These are phyloP conservation scores for Schizopora paradoxa DNA, from an alignment of 1,284 basidiomycete species.

Conservation along the genomic window DNA sequence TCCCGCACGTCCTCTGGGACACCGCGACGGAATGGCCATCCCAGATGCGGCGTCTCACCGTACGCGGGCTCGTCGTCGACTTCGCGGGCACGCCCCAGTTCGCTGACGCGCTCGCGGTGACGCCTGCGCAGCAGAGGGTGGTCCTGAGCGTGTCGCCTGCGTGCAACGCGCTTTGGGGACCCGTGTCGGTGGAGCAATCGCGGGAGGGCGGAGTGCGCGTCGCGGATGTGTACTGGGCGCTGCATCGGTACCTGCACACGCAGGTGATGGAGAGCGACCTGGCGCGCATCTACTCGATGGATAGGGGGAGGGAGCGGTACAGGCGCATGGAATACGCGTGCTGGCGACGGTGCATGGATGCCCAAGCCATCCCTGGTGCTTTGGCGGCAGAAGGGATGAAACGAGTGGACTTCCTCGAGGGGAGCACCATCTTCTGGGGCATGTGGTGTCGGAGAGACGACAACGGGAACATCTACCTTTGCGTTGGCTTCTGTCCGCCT, in stretches of 20 bases:
- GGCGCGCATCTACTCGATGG: neutral
- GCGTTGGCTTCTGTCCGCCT: too few species aligned
- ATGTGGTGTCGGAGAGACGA: too few species aligned
- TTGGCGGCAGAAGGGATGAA: slow-evolving; percentile 9
- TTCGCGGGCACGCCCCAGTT: slow-evolving; percentile 11
- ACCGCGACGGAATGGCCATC: slow-evolving; percentile 10
- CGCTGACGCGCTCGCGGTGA: neutral
- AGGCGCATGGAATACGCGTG: slow-evolving; percentile 5
- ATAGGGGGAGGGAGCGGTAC: neutral
- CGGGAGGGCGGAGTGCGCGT: slow-evolving; percentile 4
- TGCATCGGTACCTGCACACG: slow-evolving; percentile 13
- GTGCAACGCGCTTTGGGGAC: slow-evolving; percentile 13
- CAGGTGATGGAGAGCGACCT: slow-evolving; percentile 7
- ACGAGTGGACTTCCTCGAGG: slow-evolving; percentile 14
- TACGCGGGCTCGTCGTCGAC: slow-evolving; percentile 12
- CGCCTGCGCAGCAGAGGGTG: slow-evolving; percentile 4
- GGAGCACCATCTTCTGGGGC: slow-evolving; percentile 13
- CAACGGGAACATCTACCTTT: too few species aligned
- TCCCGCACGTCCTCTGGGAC: slow-evolving; percentile 16
- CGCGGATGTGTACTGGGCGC: slow-evolving; percentile 10
- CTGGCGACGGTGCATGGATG: slow-evolving; percentile 2
- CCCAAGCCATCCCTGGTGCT: slow-evolving; percentile 6
- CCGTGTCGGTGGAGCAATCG: slow-evolving; percentile 2
- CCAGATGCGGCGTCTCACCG: slow-evolving; percentile 9
- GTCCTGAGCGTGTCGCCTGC: too few species aligned